Conservation (phyloP, 192 early-diverging fungal species). For the Dimargaris cristalligena region DNA sequence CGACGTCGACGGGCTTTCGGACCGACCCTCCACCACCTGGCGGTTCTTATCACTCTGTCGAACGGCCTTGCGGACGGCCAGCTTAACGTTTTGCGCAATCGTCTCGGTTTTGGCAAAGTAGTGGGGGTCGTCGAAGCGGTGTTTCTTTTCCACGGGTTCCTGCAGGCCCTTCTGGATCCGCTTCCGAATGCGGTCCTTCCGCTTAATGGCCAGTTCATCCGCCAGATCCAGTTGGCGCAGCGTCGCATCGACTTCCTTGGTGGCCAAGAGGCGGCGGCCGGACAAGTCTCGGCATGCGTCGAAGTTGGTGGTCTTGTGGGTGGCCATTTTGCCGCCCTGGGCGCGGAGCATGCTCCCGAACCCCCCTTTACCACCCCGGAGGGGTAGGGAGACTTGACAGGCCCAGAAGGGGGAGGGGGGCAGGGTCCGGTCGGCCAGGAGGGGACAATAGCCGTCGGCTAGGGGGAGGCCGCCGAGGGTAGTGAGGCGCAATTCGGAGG, state of each 20-base stretch:
- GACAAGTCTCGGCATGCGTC: slow-evolving; percentile 89
- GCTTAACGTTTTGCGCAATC: slow-evolving; percentile 40
- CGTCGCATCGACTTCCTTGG: slow-evolving; percentile 79
- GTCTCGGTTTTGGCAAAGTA: slow-evolving; percentile 51
- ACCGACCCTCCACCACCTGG: too few relatives aligned
- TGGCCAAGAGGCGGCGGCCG: slow-evolving; percentile 70
- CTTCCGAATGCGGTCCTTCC: slow-evolving; percentile 63
- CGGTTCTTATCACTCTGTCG: too few relatives aligned
- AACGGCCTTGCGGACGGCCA: slow-evolving; percentile 25
- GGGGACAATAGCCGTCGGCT: slow-evolving; percentile 19
- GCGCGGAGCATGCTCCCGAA: slow-evolving; percentile 90
- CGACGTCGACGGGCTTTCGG: too few relatives aligned
- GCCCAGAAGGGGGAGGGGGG: slow-evolving; percentile 18
- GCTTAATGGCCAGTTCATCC: slow-evolving; percentile 13
- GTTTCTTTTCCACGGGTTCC: slow-evolving; percentile 43
- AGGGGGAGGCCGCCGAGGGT: slow-evolving; percentile 23
- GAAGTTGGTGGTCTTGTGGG: slow-evolving; percentile 77
- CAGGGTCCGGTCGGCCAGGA: slow-evolving; percentile 14
- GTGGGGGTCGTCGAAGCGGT: slow-evolving; percentile 69
- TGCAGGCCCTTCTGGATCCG: slow-evolving; percentile 66
- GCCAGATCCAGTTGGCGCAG: slow-evolving; percentile 16
- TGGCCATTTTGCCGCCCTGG: slow-evolving; percentile 75
- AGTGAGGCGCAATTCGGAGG: slow-evolving; percentile 22
- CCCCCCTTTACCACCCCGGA: slow-evolving; percentile 86
- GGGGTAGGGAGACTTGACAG: slow-evolving; percentile 23